Evolutionary conservation across 164 flowering plant species (phyloP), one percentile per base, ranked within the genome.

Genomic region (Santalum album): DNA sequence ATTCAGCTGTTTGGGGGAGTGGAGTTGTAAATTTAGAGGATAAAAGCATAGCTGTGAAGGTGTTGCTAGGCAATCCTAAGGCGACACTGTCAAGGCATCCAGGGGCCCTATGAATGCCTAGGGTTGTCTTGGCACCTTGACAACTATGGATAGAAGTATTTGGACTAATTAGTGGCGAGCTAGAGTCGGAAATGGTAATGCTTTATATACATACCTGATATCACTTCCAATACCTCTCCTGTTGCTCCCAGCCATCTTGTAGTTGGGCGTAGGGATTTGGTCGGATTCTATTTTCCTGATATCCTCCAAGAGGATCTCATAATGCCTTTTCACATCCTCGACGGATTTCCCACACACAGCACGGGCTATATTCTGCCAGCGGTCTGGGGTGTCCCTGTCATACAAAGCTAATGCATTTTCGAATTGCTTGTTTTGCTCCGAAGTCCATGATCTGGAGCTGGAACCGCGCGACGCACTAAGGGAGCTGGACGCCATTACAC

Each of bases 331-430:
- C 22, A 78, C 86, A 57, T 80, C 86, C 52, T 80, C 86, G 0
- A 64, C 71, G 1, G 82, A 62, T 63, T 78, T 80, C 12, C 79
- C 79, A 29, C 65, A 81, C 32, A 80, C 76, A 9, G 67, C 68
- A 52, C 58, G 65, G 53, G 83, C 78, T 17, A 80, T 68, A 11
- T 74, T 74, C 2, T 64, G 66, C 83, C 83, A 80, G 44, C 86
- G 75, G 73, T 81, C 83, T 3, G 83, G 83, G 23, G 83, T 76
- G 64, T 76, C 81, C 69, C 62, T 66, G 60, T 75, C 81, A 39
- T 69, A 72, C 42, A 53, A 15, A 6, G 78, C 86, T 54, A 80
- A 66, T 1, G 86, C 86, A 55, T 61, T 64, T 54, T 80, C 86
- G 18, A 80, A 80, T 25, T 49, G 69, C 62, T 80, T 80, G 78